These are phyloP conservation scores for Aureoboletus auriporus DNA, from an alignment of 768 basidiomycete species.

Conservation along the genomic window DNA sequence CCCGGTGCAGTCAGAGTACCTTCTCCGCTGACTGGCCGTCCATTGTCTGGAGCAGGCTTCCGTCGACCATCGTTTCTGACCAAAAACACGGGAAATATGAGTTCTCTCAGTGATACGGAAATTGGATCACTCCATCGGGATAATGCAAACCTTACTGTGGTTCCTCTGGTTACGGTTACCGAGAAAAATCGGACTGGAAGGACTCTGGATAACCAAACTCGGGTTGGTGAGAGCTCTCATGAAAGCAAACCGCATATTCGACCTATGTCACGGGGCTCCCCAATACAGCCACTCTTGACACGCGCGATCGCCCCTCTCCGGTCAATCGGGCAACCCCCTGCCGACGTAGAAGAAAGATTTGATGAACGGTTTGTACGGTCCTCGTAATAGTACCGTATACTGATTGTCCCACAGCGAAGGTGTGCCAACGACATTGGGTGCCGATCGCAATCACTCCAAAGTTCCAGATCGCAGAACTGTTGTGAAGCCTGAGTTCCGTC, in stretches of 20 bases:
- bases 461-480: neutral
- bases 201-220: neutral
- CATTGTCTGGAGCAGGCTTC: neutral
- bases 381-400: neutral
- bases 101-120: slow-evolving; percentile 3
- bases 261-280: neutral
- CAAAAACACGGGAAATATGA: neutral
- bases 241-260: slow-evolving; percentile 10
- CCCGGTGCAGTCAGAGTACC: slow-evolving; percentile 1
- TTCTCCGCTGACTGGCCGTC: slow-evolving; percentile 13
- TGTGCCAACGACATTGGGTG: neutral
- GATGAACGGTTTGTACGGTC: slow-evolving; percentile 8
- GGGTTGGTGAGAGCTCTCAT: slow-evolving; percentile 4
- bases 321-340: neutral
- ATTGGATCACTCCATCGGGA: neutral
- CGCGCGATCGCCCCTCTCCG: neutral
- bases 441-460: neutral
- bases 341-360: neutral
- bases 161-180: neutral
- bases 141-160: too few species aligned
- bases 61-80: slow-evolving; percentile 1
- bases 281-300: neutral
- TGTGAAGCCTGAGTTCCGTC: neutral
- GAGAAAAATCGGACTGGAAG: neutral
- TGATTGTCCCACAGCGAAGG: slow-evolving; percentile 9